Base-by-base conservation (phyloP, 331 rosid genomes). In the Quercus lobata region DNA sequence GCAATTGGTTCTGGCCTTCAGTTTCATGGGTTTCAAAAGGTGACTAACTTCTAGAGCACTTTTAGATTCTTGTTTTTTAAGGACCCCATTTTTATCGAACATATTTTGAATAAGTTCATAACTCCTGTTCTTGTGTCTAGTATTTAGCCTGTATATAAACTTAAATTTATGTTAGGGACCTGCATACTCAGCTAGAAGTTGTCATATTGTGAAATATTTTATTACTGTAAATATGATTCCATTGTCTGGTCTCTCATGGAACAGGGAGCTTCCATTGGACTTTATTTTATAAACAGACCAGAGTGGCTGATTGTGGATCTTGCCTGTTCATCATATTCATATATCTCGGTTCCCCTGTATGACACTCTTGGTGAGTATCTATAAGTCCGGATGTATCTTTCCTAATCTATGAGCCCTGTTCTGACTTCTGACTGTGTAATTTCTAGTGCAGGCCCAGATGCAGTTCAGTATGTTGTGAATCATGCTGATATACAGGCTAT, bases 221-320 rank as follows among this genome's bases (percentile, higher is more conserved):
- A 7, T 10, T 7, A 30, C 27, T 18, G 27, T 10, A 68, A 68
- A 35, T 66, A 34, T 34, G 27, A 68, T 18, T 34, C 16, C 27
- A 1, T 35, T 24, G 15, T 68, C 72, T 52, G 75, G 19, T 46
- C 68, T 35, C 57, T 27, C 7, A 70, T 72, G 69, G 62, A 76
- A 58, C 88, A 96, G 99, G 98, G 92, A 35, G 79, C 97, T 75
- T 56, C 89, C 85, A 58, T 96, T 76, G 99, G 99, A 79, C 81
- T 96, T 83, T 96, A 93, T 85, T 96, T 93, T 79, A 85, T 96
- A 69, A 96, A 96, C 86, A 89, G 97, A 89, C 99, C 98, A 10
- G 99, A 96, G 87, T 96, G 99, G 99, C 56, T 96, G 53, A 85
- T 93, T 63, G 92, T 93, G 88, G 99, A 96, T 87, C 98, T 88